phyloP scores from a whole-genome alignment of 768 basidiomycete species.

The Cystobasidium tubakii region DNA sequence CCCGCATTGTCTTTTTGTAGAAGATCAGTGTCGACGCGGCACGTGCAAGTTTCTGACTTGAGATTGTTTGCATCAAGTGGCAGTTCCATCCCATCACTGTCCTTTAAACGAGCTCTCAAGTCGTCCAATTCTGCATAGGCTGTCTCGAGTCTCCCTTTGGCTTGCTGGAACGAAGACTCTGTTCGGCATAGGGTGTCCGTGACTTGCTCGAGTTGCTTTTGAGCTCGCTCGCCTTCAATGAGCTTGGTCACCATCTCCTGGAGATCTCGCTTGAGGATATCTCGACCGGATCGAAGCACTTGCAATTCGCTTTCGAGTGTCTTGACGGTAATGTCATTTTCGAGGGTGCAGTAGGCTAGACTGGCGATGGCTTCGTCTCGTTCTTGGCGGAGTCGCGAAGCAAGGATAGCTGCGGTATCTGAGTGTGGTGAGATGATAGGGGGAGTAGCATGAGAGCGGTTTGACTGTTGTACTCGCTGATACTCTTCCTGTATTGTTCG shows the following conservation, averaged over 20 bases:
- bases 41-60: neutral
- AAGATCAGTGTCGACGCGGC: neutral
- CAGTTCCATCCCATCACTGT: too few relatives aligned
- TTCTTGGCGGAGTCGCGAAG: constrained; percentile 13
- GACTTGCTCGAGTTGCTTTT: neutral
- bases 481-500: neutral
- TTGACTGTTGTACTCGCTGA: too few relatives aligned
- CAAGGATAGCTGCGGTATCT: neutral
- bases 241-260: neutral
- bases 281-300: neutral
- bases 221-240: neutral
- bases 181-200: neutral
- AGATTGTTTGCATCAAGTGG: too few relatives aligned
- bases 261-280: neutral
- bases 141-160: neutral
- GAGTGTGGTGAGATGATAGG: neutral
- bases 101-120: neutral
- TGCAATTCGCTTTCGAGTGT: constrained; percentile 7
- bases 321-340: constrained; percentile 2
- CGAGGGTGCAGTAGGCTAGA: constrained; percentile 9
- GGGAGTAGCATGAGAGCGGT: too few relatives aligned
- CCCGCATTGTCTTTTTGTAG: neutral
- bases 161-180: neutral
- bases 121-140: neutral
- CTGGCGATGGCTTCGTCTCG: constrained; percentile 12